Percentiles rank a stretch among this genome's conserved stretches.
These are phyloP conservation scores for Pichia sp. DNA, from an alignment of 1,139 yeast genomes.

Conservation along the genomic window DNA sequence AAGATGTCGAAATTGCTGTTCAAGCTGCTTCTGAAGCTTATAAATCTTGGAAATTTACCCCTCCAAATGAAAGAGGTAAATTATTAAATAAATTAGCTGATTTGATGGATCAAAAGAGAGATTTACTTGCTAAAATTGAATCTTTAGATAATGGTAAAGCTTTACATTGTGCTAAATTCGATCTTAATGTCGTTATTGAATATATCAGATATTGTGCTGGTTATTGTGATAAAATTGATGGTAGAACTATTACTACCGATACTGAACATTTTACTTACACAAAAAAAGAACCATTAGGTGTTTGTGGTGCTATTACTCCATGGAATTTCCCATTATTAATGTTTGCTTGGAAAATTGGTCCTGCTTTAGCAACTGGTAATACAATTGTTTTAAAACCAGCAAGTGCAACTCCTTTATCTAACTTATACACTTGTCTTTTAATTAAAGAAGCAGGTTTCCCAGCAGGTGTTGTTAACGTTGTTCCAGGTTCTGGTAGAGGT, in stretches of 20 bases:
- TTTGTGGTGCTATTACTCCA: constrained; percentile 77
- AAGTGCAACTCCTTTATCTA: constrained; percentile 78
- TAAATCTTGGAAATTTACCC: constrained; percentile 40
- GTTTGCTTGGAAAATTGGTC: constrained; percentile 84
- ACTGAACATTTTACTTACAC: constrained; percentile 54
- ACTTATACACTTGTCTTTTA: constrained; percentile 56
- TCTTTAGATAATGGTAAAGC: constrained; percentile 82
- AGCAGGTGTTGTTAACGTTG: constrained; percentile 69
- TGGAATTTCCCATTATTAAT: constrained; percentile 86
- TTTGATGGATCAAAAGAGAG: constrained; percentile 52
- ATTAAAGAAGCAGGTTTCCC: constrained; percentile 71
- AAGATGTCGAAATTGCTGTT: constrained; percentile 56
- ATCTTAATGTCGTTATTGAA: constrained; percentile 50
- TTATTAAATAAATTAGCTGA: constrained; percentile 62
- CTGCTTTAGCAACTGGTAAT: constrained; percentile 79
- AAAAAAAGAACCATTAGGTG: constrained; percentile 66
- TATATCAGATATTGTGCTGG: constrained; percentile 72
- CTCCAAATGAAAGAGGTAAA: constrained; percentile 50
- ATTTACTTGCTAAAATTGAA: constrained; percentile 62
- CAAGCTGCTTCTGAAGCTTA: constrained; percentile 52
- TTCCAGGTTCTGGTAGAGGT: constrained; percentile 73
- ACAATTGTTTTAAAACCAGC: constrained; percentile 76
- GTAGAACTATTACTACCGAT: constrained; percentile 64
- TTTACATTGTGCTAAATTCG: constrained; percentile 48
- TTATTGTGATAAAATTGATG: constrained; percentile 72